phyloP scores from a whole-genome alignment of 192 early-diverging fungal genomes.

The Rhizophlyctis rosea region DNA sequence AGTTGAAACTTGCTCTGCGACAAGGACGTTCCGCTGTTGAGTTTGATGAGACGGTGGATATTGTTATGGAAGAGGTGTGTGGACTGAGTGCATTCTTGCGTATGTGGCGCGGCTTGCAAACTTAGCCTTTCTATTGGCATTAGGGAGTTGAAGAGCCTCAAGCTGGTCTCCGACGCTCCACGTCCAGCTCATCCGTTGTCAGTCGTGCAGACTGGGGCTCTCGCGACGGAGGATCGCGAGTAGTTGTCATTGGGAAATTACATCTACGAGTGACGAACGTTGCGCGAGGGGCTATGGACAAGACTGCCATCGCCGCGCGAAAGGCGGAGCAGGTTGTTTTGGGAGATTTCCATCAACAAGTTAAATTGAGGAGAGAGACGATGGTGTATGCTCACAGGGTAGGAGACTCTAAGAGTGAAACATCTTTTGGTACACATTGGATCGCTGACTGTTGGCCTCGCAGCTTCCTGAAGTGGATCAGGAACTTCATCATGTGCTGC shows the following conservation, averaged over 20 bases:
- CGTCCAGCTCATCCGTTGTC: conserved; percentile 20
- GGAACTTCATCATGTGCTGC: conserved; percentile 35
- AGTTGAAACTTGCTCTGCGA: conserved; percentile 27
- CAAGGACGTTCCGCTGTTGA: conserved; percentile 29
- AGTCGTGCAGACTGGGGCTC: conserved; percentile 10
- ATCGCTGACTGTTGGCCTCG: not conserved
- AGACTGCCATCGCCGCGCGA: conserved; percentile 8
- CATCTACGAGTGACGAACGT: conserved; percentile 34
- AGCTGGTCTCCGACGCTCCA: conserved; percentile 13
- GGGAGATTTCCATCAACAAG: conserved; percentile 22
- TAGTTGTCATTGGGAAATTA: conserved; percentile 25
- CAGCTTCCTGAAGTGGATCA: conserved; percentile 39
- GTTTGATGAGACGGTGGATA: conserved; percentile 43
- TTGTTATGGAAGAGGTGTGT: conserved; percentile 34
- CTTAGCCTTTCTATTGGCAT: not conserved
- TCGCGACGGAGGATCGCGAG: conserved; percentile 10
- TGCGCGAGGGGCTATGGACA: not conserved
- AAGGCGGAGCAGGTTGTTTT: conserved; percentile 25
- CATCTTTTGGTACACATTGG: too few relatives aligned
- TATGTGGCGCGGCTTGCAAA: not conserved
- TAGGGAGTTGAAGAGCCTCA: not conserved
- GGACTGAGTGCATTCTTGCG: not conserved
- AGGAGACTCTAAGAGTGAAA: too few relatives aligned
- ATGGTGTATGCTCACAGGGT: conserved; percentile 17
- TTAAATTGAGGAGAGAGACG: conserved; percentile 14